Percentiles rank a stretch among this genome's conserved stretches.
Conservation (phyloP, 2,329 filamentous ascomycete species). For the Penicillium sp. region DNA sequence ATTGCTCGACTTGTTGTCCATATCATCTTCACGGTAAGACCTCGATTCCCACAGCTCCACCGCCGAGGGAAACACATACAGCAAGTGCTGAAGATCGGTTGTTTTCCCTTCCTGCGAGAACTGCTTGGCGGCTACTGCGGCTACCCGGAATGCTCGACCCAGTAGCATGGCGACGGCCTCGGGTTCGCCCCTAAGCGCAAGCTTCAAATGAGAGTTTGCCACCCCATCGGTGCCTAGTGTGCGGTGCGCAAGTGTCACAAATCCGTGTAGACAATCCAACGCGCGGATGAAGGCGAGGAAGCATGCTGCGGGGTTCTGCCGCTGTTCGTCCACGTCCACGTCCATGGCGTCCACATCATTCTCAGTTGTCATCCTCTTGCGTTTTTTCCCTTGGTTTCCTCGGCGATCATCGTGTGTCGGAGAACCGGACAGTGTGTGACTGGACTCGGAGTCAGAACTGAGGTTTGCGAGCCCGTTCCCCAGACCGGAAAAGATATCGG, state of each 20-base stretch:
- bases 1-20: slow-evolving; percentile 35
- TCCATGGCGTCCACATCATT: slow-evolving; percentile 30
- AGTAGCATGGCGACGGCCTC: slow-evolving; percentile 35
- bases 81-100: slow-evolving; percentile 34
- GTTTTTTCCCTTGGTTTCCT: slow-evolving; percentile 35
- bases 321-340: slow-evolving; percentile 29
- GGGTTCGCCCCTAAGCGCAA: slow-evolving; percentile 38
- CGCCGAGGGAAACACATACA: slow-evolving; percentile 34
- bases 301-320: slow-evolving; percentile 30
- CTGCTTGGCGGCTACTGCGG: slow-evolving; percentile 30
- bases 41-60: slow-evolving; percentile 40
- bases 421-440: slow-evolving; percentile 32
- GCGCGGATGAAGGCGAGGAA: slow-evolving; percentile 34
- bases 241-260: slow-evolving; percentile 29
- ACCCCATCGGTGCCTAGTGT: slow-evolving; percentile 28
- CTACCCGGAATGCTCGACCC: slow-evolving; percentile 35
- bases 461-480: slow-evolving; percentile 23
- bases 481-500: slow-evolving; percentile 28
- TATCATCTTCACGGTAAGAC: slow-evolving; percentile 33
- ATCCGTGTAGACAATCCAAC: slow-evolving; percentile 35
- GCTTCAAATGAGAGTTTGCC: slow-evolving; percentile 40
- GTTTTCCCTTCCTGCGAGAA: slow-evolving; percentile 29
- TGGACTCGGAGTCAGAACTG: slow-evolving; percentile 36
- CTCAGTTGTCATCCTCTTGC: slow-evolving; percentile 34
- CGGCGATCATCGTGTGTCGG: slow-evolving; percentile 20